Evolutionary conservation across 164 flowering plant species (phyloP).

Genomic region (Echeveria elegans): DNA sequence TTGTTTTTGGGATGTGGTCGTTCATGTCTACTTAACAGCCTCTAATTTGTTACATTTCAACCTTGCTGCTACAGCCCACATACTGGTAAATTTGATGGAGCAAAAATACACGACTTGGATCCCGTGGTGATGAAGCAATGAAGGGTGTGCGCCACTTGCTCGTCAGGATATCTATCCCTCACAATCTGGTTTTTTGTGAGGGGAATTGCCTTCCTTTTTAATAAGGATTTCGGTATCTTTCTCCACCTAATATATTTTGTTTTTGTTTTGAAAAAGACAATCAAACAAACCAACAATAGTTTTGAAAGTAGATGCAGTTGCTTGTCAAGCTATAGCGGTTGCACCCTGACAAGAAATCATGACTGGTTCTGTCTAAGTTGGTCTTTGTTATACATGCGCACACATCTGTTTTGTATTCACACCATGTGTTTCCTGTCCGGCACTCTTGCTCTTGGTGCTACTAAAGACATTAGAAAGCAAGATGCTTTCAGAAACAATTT

Average conservation of each 20-base stretch:
- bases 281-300: too few relatives aligned
- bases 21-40: too few relatives aligned
- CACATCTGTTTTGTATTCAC: not conserved
- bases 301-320: too few relatives aligned
- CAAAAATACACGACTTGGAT: constrained; percentile 89
- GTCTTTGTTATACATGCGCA: too few relatives aligned
- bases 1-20: too few relatives aligned
- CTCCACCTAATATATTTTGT: not conserved
- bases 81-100: constrained; percentile 82
- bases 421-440: constrained; percentile 87
- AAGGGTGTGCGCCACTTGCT: constrained; percentile 85
- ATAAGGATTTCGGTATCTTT: not conserved
- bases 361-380: not conserved
- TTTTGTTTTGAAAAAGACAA: too few relatives aligned
- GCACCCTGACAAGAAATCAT: too few relatives aligned
- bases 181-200: constrained; percentile 83
- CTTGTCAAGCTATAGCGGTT: too few relatives aligned
- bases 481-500: constrained; percentile 64
- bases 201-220: constrained; percentile 62
- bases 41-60: constrained; percentile 15
- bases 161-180: constrained; percentile 73
- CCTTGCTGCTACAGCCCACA: constrained; percentile 52
- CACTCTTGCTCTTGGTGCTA: constrained; percentile 94
- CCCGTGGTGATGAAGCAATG: constrained; percentile 99
- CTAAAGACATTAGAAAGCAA: constrained; percentile 74